A percentile compares a stretch with the other conserved stretches of the same genome.
Evolutionary conservation across 163 green algal genomes (phyloP).

Genomic region (Scenedesmus sp.): DNA sequence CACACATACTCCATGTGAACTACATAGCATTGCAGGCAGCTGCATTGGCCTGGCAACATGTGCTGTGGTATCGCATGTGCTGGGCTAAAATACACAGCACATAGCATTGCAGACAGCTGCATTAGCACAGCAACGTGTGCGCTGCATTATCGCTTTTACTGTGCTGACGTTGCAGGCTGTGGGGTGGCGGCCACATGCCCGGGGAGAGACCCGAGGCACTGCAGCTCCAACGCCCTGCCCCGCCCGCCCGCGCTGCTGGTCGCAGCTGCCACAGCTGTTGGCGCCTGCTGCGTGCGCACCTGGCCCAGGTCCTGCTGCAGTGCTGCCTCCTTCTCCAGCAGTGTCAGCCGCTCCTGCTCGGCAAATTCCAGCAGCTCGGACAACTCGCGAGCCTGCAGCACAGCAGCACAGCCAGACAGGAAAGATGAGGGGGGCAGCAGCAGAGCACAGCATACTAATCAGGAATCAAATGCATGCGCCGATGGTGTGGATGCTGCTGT

Average conservation of each 20-base stretch:
- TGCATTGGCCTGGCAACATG: no score
- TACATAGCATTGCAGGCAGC: no score
- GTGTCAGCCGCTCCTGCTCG: constrained; percentile 52
- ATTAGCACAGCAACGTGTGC: no score
- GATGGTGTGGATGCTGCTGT: neutral
- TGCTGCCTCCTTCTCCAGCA: constrained; percentile 50
- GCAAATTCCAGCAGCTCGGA: constrained; percentile 54
- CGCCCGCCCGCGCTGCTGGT: neutral
- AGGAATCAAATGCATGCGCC: neutral
- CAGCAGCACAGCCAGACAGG: neutral
- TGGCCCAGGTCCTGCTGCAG: constrained; percentile 45
- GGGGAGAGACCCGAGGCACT: neutral
- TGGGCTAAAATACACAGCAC: no score
- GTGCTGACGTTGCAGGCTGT: no score
- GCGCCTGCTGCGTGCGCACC: neutral
- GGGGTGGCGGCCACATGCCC: no score
- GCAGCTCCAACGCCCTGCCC: neutral
- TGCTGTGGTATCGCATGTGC: no score
- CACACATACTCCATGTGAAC: no score
- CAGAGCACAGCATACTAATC: neutral
- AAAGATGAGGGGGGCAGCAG: neutral
- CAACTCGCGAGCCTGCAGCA: constrained; percentile 43
- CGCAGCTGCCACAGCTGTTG: neutral
- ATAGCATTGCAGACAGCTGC: no score
- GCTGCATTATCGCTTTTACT: no score